Evolutionary conservation across 495 filamentous ascomycete species (phyloP).

Genomic region (Aspergillus haitiensis): DNA sequence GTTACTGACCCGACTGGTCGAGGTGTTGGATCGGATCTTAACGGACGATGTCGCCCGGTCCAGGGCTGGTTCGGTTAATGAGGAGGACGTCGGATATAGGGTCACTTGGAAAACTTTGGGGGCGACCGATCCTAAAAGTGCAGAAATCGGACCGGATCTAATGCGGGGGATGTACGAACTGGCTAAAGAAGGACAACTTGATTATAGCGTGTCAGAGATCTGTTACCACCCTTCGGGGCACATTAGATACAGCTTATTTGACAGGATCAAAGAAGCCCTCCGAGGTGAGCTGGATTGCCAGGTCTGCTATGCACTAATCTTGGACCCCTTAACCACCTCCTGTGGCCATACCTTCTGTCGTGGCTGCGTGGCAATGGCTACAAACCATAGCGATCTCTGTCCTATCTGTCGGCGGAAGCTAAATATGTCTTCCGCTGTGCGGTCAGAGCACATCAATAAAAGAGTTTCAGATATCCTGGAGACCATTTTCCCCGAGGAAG

Average conservation of each 20-base stretch:
- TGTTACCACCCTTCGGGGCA: conserved; percentile 49
- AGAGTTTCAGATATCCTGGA: conserved; percentile 59
- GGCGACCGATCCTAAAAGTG: conserved; percentile 34
- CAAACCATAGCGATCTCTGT: conserved; percentile 75
- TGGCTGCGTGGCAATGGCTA: conserved; percentile 67
- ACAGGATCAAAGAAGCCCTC: conserved; percentile 57
- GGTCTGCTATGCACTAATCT: conserved; percentile 76
- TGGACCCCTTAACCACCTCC: conserved; percentile 77
- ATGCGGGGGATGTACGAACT: conserved; percentile 36
- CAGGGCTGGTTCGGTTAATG: conserved; percentile 22
- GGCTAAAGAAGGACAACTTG: conserved; percentile 33
- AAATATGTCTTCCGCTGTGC: conserved; percentile 57
- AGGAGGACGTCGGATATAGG: conserved; percentile 32
- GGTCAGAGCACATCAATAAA: conserved; percentile 59
- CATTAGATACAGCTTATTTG: conserved; percentile 39
- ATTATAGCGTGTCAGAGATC: conserved; percentile 48
- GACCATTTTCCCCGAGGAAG: conserved; percentile 64
- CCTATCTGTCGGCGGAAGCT: conserved; percentile 73
- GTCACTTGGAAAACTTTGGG: conserved; percentile 43
- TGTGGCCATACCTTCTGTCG: conserved; percentile 92
- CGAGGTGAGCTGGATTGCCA: conserved; percentile 80
- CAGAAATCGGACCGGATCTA: conserved; percentile 20
- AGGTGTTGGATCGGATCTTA: conserved; percentile 51
- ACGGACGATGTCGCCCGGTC: background rate
- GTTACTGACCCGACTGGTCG: conserved; percentile 63